Conservation (phyloP, 768 basidiomycete species). For the Lactifluus pinguis region DNA sequence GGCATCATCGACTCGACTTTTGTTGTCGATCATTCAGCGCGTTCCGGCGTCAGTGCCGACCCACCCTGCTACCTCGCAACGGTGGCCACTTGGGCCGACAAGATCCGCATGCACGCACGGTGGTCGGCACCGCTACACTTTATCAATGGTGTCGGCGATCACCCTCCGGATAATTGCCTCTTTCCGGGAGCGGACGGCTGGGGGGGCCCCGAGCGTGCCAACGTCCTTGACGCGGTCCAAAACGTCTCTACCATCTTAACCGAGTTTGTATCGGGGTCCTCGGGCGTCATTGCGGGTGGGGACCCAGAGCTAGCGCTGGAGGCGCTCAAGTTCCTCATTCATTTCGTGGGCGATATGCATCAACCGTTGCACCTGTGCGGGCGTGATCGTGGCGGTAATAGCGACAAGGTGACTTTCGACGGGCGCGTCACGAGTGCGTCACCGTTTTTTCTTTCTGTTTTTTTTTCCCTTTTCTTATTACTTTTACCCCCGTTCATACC, state of each 20-base stretch:
- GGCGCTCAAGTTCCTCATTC: conserved; percentile 86
- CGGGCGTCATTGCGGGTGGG: conserved; percentile 20
- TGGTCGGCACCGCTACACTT: conserved; percentile 76
- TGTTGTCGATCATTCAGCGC: conserved; percentile 20
- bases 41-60: conserved; percentile 1
- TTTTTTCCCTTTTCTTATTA: not conserved
- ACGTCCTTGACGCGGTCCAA: conserved; percentile 69
- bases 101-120: conserved; percentile 38
- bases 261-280: conserved; percentile 33
- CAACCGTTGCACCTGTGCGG: conserved; percentile 90
- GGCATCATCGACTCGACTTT: conserved; percentile 15
- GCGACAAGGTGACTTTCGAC: conserved; percentile 64
- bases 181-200: conserved; percentile 77
- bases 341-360: conserved; percentile 91
- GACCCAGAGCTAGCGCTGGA: conserved; percentile 47
- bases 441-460: not conserved
- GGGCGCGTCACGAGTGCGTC: conserved; percentile 59
- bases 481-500: too few species aligned
- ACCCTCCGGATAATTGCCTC: conserved; percentile 64
- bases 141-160: conserved; percentile 62
- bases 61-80: conserved; percentile 69
- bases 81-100: conserved; percentile 86
- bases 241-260: conserved; percentile 64
- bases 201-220: conserved; percentile 44
- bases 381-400: conserved; percentile 82